A percentile compares a stretch with the other conserved stretches of the same genome.
phyloP scores from a whole-genome alignment of 2,329 filamentous ascomycete species.

The Fusarium subglutinans region DNA sequence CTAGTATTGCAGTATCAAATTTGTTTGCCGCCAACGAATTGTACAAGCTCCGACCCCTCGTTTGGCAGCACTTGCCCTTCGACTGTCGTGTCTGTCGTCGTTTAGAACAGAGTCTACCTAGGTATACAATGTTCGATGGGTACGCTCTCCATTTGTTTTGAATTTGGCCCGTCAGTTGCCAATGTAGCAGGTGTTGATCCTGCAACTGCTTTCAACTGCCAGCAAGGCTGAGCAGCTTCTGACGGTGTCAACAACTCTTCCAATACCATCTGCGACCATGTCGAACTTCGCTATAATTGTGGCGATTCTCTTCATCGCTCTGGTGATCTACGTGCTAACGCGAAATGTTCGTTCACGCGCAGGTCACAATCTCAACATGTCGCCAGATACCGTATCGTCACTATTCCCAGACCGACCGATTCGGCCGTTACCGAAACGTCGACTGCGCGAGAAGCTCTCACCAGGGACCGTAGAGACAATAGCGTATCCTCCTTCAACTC shows the following conservation, averaged over 20 bases:
- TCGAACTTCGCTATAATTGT: slow-evolving; percentile 19
- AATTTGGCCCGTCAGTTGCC: not conserved
- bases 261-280: slow-evolving; percentile 18
- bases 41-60: slow-evolving; percentile 10
- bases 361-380: slow-evolving; percentile 65
- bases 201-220: not conserved
- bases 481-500: slow-evolving; percentile 80
- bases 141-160: slow-evolving; percentile 46
- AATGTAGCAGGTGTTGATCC: slow-evolving; percentile 3
- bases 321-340: slow-evolving; percentile 44
- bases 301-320: slow-evolving; percentile 14
- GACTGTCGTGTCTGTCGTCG: slow-evolving; percentile 36
- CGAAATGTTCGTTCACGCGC: slow-evolving; percentile 27
- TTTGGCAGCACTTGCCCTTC: slow-evolving; percentile 20
- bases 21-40: slow-evolving; percentile 19
- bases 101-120: slow-evolving; percentile 21
- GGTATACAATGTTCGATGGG: slow-evolving; percentile 53
- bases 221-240: slow-evolving; percentile 3
- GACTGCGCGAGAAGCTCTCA: slow-evolving; percentile 86
- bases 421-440: slow-evolving; percentile 87
- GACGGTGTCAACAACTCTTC: not conserved
- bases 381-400: slow-evolving; percentile 79
- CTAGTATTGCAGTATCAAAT: slow-evolving; percentile 9
- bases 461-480: slow-evolving; percentile 85
- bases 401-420: slow-evolving; percentile 92